phyloP scores from a whole-genome alignment of 441 rosid genomes.

The Caryocar brasiliense region DNA sequence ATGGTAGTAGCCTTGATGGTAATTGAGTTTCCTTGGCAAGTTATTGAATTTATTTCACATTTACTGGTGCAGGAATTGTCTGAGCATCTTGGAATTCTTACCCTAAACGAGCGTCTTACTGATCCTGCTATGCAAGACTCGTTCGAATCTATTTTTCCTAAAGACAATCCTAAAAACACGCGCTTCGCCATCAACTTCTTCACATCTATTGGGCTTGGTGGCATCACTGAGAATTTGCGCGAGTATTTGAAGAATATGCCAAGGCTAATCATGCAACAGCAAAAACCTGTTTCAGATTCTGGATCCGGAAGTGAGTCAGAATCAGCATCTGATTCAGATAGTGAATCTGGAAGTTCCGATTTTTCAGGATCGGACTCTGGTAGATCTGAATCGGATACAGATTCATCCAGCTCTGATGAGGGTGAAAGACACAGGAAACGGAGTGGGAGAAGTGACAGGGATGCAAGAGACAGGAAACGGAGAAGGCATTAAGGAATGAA shows the following conservation, averaged over 20 bases:
- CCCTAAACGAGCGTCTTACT: slow-evolving; percentile 69
- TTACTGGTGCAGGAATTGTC: slow-evolving; percentile 59
- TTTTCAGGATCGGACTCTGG: slow-evolving; percentile 33
- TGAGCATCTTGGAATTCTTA: slow-evolving; percentile 69
- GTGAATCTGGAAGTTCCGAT: slow-evolving; percentile 24
- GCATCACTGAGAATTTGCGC: slow-evolving; percentile 74
- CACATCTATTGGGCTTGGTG: slow-evolving; percentile 93
- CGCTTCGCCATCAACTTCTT: slow-evolving; percentile 81
- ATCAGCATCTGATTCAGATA: slow-evolving; percentile 19
- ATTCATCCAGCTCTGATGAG: slow-evolving; percentile 33
- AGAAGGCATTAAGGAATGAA: slow-evolving; percentile 22
- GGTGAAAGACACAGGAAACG: slow-evolving; percentile 38
- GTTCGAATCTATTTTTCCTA: slow-evolving; percentile 75
- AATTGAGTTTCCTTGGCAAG: not conserved
- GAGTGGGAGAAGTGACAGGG: slow-evolving; percentile 18
- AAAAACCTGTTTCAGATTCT: slow-evolving; percentile 38
- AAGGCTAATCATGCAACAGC: slow-evolving; percentile 84
- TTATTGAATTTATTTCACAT: not conserved
- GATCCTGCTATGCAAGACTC: slow-evolving; percentile 69
- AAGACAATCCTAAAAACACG: slow-evolving; percentile 83
- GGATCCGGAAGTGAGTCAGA: no score
- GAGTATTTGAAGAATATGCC: slow-evolving; percentile 95
- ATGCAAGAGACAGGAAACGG: slow-evolving; percentile 13
- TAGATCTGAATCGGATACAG: slow-evolving; percentile 35
- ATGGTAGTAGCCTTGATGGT: not conserved